Conservation (phyloP, 345 rosid species). For the Erodium maritimum region DNA sequence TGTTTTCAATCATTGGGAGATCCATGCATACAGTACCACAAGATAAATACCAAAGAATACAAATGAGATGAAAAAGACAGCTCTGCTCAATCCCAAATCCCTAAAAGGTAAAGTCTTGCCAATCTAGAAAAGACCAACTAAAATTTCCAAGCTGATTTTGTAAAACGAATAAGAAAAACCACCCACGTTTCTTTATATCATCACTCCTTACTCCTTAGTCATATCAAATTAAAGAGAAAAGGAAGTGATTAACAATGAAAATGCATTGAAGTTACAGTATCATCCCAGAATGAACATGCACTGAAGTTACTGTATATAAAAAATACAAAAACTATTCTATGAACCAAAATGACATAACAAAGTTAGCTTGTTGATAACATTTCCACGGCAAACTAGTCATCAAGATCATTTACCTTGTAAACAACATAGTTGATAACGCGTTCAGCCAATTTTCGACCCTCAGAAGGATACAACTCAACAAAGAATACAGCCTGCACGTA, state of each 20-base stretch:
- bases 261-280: not conserved
- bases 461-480: conserved; percentile 62
- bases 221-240: not conserved
- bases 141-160: not conserved
- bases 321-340: not conserved
- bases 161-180: not conserved
- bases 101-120: not conserved
- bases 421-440: conserved; percentile 88
- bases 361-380: not conserved
- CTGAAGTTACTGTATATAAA: not conserved
- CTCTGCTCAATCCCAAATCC: not conserved
- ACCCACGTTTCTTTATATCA: not conserved
- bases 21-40: not conserved
- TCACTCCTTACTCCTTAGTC: not conserved
- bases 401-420: conserved; percentile 61
- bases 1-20: not conserved
- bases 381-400: not conserved
- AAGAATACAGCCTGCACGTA: conserved; percentile 78
- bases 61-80: not conserved
- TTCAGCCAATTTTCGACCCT: conserved; percentile 70
- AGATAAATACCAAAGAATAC: not conserved
- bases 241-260: not conserved
- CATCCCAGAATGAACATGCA: not conserved
- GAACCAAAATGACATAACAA: not conserved
- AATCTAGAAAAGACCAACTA: not conserved